Conservation (phyloP, 108 stramenopile species). For the Skeletonema tropicum region DNA sequence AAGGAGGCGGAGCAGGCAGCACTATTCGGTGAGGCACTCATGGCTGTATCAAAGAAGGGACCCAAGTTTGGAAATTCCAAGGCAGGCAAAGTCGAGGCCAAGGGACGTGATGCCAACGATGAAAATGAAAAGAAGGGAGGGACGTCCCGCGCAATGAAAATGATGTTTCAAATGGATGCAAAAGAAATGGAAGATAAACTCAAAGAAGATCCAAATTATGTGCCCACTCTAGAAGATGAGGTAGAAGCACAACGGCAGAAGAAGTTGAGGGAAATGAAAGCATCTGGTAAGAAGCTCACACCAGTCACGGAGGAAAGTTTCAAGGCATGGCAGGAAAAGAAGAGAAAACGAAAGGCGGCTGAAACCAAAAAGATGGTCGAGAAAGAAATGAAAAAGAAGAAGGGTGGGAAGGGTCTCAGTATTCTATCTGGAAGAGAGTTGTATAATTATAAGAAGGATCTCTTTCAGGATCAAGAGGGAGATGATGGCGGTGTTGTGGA, state of each 20-base stretch:
- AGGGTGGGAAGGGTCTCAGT: slow-evolving; percentile 89
- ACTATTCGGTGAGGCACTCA: slow-evolving; percentile 79
- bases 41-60: slow-evolving; percentile 78
- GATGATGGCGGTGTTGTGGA: slow-evolving; percentile 37
- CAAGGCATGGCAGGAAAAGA: slow-evolving; percentile 83
- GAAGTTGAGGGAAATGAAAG: slow-evolving; percentile 82
- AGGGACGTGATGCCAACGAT: slow-evolving; percentile 73
- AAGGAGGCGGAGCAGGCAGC: slow-evolving; percentile 85
- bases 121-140: slow-evolving; percentile 67
- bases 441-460: slow-evolving; percentile 85
- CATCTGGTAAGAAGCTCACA: slow-evolving; percentile 72
- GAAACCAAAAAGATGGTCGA: slow-evolving; percentile 83
- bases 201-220: slow-evolving; percentile 91
- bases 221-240: slow-evolving; percentile 87
- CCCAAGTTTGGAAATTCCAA: slow-evolving; percentile 55
- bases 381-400: slow-evolving; percentile 89
- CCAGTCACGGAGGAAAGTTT: slow-evolving; percentile 84
- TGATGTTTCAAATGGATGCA: slow-evolving; percentile 91
- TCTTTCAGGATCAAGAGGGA: slow-evolving; percentile 76
- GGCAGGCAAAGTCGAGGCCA: slow-evolving; percentile 71
- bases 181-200: slow-evolving; percentile 87
- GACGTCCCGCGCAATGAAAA: slow-evolving; percentile 72
- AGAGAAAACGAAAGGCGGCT: slow-evolving; percentile 78
- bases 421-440: slow-evolving; percentile 83
- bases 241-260: slow-evolving; percentile 87